These are phyloP conservation scores for Plectosphaerella cucumerina DNA, from an alignment of 2,329 filamentous ascomycete genomes.

Conservation along the genomic window DNA sequence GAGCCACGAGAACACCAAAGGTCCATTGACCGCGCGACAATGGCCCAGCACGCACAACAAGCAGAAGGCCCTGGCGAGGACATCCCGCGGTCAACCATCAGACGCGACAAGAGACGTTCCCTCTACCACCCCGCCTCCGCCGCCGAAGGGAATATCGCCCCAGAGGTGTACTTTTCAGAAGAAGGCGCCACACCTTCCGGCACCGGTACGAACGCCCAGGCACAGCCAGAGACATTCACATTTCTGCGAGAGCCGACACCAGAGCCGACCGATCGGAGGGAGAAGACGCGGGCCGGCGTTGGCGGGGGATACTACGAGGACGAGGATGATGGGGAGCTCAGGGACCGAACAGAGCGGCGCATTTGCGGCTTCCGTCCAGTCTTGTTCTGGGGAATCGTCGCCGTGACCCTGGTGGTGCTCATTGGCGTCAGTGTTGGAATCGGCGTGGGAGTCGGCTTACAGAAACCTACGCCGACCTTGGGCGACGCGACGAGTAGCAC, in stretches of 20 bases:
- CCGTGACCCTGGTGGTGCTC: conserved; percentile 23
- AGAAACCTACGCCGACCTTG: background rate
- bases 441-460: conserved; percentile 30
- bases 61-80: background rate
- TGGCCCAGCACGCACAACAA: background rate
- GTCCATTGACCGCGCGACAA: background rate
- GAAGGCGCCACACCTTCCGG: conserved; percentile 2
- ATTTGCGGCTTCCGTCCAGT: conserved; percentile 24
- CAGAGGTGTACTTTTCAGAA: conserved; percentile 2
- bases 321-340: conserved; percentile 7
- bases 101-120: conserved; percentile 1
- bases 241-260: conserved; percentile 37
- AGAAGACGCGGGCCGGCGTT: conserved; percentile 5
- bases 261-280: conserved; percentile 16
- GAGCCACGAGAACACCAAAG: background rate
- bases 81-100: background rate
- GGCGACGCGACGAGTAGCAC: too few relatives aligned
- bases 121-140: conserved; percentile 4
- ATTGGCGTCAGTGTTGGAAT: conserved; percentile 36
- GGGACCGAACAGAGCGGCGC: conserved; percentile 10
- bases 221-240: conserved; percentile 21
- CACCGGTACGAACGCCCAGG: background rate
- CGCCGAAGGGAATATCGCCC: background rate
- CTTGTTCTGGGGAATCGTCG: conserved; percentile 30
- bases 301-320: conserved; percentile 2